These are phyloP conservation scores for Penicillium sp. DNA, from an alignment of 2,329 filamentous ascomycete genomes.

Conservation along the genomic window DNA sequence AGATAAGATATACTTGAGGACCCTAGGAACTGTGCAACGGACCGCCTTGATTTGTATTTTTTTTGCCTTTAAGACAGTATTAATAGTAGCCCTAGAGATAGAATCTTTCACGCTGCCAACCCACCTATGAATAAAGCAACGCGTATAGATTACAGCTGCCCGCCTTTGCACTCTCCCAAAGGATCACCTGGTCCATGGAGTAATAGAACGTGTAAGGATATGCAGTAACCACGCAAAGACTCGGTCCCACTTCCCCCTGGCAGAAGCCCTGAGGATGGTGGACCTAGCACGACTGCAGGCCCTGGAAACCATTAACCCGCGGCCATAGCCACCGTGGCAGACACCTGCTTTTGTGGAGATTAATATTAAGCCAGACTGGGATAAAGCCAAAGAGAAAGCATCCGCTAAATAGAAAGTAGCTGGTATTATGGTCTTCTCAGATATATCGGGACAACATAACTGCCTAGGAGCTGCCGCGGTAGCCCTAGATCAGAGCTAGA, in stretches of 20 bases:
- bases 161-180: background rate
- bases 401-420: background rate
- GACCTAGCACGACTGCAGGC: background rate
- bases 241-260: background rate
- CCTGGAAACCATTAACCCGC: slow-evolving; percentile 1
- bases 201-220: background rate
- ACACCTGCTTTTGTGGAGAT: background rate
- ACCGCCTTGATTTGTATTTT: background rate
- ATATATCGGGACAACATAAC: slow-evolving; percentile 18
- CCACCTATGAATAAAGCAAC: background rate
- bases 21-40: background rate
- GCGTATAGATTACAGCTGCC: background rate
- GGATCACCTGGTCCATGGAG: background rate
- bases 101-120: background rate
- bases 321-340: background rate
- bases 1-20: slow-evolving; percentile 4
- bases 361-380: background rate
- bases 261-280: background rate
- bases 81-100: background rate
- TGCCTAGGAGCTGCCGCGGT: slow-evolving; percentile 16
- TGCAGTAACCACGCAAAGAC: background rate
- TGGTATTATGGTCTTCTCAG: slow-evolving; percentile 12
- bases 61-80: background rate
- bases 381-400: slow-evolving; percentile 1
- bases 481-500: slow-evolving; percentile 15